Base-by-base conservation (phyloP, 1,284 basidiomycete genomes). In the Thelephora terrestris region DNA sequence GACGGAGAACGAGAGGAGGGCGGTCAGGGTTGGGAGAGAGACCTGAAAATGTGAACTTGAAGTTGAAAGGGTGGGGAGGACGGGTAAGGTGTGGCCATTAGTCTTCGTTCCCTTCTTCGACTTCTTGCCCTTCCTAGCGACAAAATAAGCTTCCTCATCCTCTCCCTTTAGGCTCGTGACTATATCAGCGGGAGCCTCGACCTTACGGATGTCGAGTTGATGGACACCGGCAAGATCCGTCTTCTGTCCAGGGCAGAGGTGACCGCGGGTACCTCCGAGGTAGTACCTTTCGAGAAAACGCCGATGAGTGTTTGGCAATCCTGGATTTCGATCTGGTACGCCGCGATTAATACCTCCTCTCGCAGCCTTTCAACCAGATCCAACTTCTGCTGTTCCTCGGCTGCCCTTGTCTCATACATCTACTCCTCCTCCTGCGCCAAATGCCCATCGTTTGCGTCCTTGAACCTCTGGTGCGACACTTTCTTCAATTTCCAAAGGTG, bases 291-390 rank as follows among this genome's bases (percentile, higher is more conserved):
- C 35, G 78, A 82, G 68, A 99, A 88, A 67, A 80, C 87, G 64
- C 92, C 88, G 64, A 99, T 89, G 53, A 96, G 79, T 6, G 88
- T 94, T 61, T 91, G 85, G 70, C 93, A 97, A 66, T 99, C 96
- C 70, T 99, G 93, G 58, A 99, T 94, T 66, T 98, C 83, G 51
- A 83, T 76, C 60, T 92, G 88, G 73, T 82, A 99, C 0, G 96
- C 96, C 36, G 96, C 94, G 36, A 78, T 61, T 49, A 85, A 80
- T 27, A 96, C 96, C 59, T 98, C 93, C 56, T 99, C 96, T 50
- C 90, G 83, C 50, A 99, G 63, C 42, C 81, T 81, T 54, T 83
- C 76, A 39, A 85, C 90, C 51, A 85, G 73, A 62, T 92, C 91
- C 63, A 84, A 75, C 61, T 85, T 85, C 71, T 79, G 76, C 23